Conservation (phyloP, 441 rosid species). For the Viola pubescens region DNA sequence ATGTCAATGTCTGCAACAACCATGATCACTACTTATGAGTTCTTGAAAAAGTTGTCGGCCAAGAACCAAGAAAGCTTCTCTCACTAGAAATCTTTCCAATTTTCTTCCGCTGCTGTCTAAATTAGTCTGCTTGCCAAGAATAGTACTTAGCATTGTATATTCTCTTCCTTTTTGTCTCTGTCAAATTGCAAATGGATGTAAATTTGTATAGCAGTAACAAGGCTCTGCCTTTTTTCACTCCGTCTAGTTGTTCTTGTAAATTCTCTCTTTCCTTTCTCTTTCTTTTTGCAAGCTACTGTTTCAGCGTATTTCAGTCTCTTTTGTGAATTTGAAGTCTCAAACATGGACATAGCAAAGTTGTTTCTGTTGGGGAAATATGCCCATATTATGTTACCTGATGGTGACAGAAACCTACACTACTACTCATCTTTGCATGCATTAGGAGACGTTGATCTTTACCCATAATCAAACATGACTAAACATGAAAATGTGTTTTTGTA, state of each 20-base stretch:
- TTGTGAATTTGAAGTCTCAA: neutral
- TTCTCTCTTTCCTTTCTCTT: neutral
- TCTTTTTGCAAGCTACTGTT: too few relatives aligned
- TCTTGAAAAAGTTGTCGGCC: conserved; percentile 70
- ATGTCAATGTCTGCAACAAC: conserved; percentile 91
- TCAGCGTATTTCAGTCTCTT: neutral
- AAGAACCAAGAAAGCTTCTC: conserved; percentile 40
- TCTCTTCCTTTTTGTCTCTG: neutral
- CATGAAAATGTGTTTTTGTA: too few relatives aligned
- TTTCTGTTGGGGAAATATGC: neutral
- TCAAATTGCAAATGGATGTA: conserved; percentile 17
- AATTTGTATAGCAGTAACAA: conserved; percentile 17
- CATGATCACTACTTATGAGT: conserved; percentile 92
- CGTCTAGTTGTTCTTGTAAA: neutral
- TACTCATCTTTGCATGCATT: neutral
- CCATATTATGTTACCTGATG: neutral
- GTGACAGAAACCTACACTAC: neutral
- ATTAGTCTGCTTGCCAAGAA: conserved; percentile 10
- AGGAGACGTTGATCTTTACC: neutral
- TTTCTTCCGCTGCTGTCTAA: conserved; percentile 1
- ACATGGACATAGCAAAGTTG: neutral
- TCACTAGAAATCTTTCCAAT: neutral
- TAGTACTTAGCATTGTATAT: conserved; percentile 18
- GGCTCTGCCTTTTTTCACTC: neutral
- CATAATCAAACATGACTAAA: neutral